phyloP scores from a whole-genome alignment of 768 basidiomycete species.

The Suillus spraguei region DNA sequence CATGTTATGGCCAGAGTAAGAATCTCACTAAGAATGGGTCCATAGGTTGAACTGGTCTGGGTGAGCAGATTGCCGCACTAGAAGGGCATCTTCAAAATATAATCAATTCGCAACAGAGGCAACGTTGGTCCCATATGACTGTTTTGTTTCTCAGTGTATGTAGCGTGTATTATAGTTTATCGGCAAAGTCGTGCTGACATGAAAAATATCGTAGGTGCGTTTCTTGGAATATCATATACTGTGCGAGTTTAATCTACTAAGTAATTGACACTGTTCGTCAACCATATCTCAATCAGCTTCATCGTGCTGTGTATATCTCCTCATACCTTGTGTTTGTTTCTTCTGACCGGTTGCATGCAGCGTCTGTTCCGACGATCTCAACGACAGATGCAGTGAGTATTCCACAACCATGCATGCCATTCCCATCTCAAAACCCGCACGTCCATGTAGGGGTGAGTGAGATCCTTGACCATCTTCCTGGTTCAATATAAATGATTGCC shows the following conservation, averaged over 20 bases:
- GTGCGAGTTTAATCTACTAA: neutral
- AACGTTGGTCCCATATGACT: neutral
- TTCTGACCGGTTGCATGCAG: neutral
- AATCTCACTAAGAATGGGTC: neutral
- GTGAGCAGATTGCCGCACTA: neutral
- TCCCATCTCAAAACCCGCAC: neutral
- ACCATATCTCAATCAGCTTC: neutral
- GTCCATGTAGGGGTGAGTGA: neutral
- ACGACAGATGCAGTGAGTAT: neutral
- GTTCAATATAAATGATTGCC: neutral
- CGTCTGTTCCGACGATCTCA: neutral
- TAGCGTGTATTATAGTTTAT: neutral
- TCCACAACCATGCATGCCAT: neutral
- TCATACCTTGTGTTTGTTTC: neutral
- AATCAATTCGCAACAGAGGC: neutral
- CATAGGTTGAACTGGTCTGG: neutral
- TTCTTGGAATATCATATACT: neutral
- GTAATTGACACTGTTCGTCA: neutral
- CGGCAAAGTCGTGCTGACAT: neutral
- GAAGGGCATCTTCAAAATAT: neutral
- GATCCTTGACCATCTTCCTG: neutral
- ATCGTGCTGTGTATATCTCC: neutral
- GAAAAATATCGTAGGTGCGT: neutral
- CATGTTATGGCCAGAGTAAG: neutral
- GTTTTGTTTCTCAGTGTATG: constrained; percentile 1